Evolutionary conservation across 495 filamentous ascomycete genomes (phyloP).

Genomic region (Letharia columbiana): DNA sequence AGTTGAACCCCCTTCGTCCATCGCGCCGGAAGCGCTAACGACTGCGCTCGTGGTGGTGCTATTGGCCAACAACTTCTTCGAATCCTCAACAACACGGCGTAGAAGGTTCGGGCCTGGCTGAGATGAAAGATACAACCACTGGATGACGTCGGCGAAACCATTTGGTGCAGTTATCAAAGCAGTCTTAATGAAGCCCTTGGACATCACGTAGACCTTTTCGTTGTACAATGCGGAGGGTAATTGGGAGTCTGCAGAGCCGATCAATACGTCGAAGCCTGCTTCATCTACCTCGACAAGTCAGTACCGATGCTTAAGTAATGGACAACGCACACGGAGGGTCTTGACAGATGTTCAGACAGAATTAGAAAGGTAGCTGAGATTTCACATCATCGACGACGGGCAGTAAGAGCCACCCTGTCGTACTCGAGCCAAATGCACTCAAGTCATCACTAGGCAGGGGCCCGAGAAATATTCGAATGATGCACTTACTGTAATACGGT

Average conservation of each 20-base stretch:
- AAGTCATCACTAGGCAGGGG: slow-evolving; percentile 29
- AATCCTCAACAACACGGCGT: slow-evolving; percentile 32
- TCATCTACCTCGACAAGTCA: slow-evolving; percentile 38
- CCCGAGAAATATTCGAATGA: background rate
- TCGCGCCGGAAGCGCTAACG: background rate
- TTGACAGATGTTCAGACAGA: slow-evolving; percentile 26
- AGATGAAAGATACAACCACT: slow-evolving; percentile 42
- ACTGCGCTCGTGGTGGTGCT: background rate
- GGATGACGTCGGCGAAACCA: slow-evolving; percentile 42
- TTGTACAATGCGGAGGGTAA: slow-evolving; percentile 45
- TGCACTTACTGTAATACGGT: slow-evolving; percentile 52
- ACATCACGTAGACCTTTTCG: slow-evolving; percentile 47
- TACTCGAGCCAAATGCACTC: slow-evolving; percentile 53
- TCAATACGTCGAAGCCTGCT: slow-evolving; percentile 46
- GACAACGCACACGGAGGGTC: background rate
- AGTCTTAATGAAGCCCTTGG: slow-evolving; percentile 45
- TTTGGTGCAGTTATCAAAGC: slow-evolving; percentile 36
- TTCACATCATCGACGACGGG: slow-evolving; percentile 41
- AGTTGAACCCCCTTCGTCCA: slow-evolving; percentile 15
- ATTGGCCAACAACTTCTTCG: slow-evolving; percentile 18
- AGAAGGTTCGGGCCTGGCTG: slow-evolving; percentile 32
- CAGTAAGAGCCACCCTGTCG: slow-evolving; percentile 23
- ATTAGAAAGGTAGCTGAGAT: slow-evolving; percentile 45
- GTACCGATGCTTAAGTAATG: background rate
- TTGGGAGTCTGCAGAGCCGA: slow-evolving; percentile 34